Evolutionary conservation across 2,329 filamentous ascomycete genomes (phyloP), one percentile per base, ranked within the genome.

Genomic region (Stachybotrys chlorohalonatus): DNA sequence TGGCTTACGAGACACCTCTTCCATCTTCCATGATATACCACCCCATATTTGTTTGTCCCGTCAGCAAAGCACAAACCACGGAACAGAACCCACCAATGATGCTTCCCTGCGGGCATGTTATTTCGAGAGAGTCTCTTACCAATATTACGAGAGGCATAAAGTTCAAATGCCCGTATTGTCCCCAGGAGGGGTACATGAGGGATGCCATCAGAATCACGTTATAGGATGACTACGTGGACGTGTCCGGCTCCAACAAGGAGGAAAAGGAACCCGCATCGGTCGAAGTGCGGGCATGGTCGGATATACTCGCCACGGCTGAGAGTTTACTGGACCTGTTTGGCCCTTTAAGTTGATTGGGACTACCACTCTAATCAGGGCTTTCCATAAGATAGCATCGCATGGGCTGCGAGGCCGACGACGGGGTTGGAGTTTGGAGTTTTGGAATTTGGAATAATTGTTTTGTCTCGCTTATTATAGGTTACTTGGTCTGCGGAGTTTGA

Each of bases 161-260:
- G 56, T 95, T 95, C 78, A 99, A 99, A 70, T 99, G 94, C 65
- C 94, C 94, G 0, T 99, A 99, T 68, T 99, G 94, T 66, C 94
- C 94, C 0, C 84, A 75, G 32, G 93, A 97, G 71, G 90, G 90
- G 49, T 79, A 86, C 59, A 76, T 88, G 1, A 84, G 83, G 60
- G 90, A 96, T 54, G 90, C 91, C 7, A 81, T 77, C 62, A 84
- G 86, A 67, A 86, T 94, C 49, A 83, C 84, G 52, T 70, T 91
- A 49, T 90, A 57, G 51, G 11, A 42, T 42, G 13, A 42, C 36
- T 42, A 42, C 36, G 8, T 13, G 13, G 9, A 13, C 36, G 9
- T 42, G 36, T 9, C 9, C 9, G 13, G 36, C 36, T 42, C 36
- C 2, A 3, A 42, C 8, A 13, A 42, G 5, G 9, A 42, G 8